Evolutionary conservation across 2,329 filamentous ascomycete species (phyloP), one percentile per base, ranked within the genome.

Genomic region (Aspergillus pseudoterreus): DNA sequence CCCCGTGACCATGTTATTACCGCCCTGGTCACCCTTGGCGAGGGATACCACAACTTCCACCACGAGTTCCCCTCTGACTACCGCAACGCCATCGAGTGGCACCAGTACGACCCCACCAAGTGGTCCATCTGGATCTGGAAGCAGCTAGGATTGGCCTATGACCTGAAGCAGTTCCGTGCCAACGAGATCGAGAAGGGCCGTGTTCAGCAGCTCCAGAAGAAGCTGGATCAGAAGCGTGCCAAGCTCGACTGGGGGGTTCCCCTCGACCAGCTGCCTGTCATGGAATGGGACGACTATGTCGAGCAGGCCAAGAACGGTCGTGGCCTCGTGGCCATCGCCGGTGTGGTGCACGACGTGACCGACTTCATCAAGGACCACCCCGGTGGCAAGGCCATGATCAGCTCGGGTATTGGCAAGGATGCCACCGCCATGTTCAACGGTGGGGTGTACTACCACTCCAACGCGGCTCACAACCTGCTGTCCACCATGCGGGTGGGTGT

Each of bases 1-100:
- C 90, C 90, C 57, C 86, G 90, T 70, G 90, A 95, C 66, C 89
- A 95, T 74, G 82, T 92, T 68, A 83, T 95, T 73, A 95, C 90
- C 38, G 90, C 90, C 42, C 76, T 95, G 15, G 85, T 90, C 62
- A 95, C 90, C 41, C 85, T 95, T 19, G 90, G 90, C 45, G 90
- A 92, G 75, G 90, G 90, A 27, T 95, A 95, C 78, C 90, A 95
- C 82, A 95, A 95, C 81, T 95, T 95, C 82, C 90, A 95, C 76
- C 90, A 95, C 80, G 90, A 95, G 73, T 95, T 95, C 76, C 90
- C 90, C 49, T 92, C 88, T 10, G 90, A 95, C 73, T 95, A 94
- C 83, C 88, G 90, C 70, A 95, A 95, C 70, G 90, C 89, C 56
- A 92, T 94, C 62, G 80, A 90, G 74, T 95, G 90, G 89, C 87